phyloP scores from a whole-genome alignment of 1,284 basidiomycete species.

The Mycena sp. region DNA sequence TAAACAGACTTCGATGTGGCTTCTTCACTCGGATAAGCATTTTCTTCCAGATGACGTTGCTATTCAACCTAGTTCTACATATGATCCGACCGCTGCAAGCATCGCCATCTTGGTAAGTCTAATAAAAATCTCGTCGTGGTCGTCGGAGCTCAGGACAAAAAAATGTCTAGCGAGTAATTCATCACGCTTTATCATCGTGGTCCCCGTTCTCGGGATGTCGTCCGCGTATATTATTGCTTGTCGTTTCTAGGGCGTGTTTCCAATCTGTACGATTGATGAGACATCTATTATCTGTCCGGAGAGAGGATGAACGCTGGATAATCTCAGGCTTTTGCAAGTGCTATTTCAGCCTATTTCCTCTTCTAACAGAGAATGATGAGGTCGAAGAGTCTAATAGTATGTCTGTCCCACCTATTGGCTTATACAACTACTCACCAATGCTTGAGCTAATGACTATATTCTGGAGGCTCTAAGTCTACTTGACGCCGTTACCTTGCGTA shows the following conservation, averaged over 20 bases:
- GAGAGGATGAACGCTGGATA: conserved; percentile 27
- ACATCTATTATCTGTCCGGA: conserved; percentile 1
- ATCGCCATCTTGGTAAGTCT: conserved; percentile 34
- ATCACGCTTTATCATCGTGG: conserved; percentile 27
- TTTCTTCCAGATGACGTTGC: neutral
- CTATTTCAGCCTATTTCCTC: conserved; percentile 48
- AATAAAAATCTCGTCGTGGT: neutral
- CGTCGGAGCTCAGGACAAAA: neutral
- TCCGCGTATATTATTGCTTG: conserved; percentile 31
- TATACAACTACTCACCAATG: neutral
- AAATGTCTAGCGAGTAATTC: conserved; percentile 32
- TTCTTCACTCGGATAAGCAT: conserved; percentile 5
- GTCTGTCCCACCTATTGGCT: neutral
- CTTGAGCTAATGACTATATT: conserved; percentile 51
- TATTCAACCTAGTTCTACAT: neutral
- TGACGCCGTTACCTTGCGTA: conserved; percentile 24
- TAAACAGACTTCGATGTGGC: conserved; percentile 26
- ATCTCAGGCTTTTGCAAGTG: conserved; percentile 43
- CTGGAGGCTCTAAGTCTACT: conserved; percentile 47
- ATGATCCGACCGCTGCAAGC: conserved; percentile 20
- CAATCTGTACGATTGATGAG: conserved; percentile 14
- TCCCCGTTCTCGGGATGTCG: neutral
- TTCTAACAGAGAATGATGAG: conserved; percentile 34
- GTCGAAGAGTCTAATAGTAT: conserved; percentile 40
- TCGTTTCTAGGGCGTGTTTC: conserved; percentile 23